A percentile compares a stretch with the other conserved stretches of the same genome.
phyloP scores from a whole-genome alignment of 2,329 filamentous ascomycete genomes.

The Chaetothyriales sp. region DNA sequence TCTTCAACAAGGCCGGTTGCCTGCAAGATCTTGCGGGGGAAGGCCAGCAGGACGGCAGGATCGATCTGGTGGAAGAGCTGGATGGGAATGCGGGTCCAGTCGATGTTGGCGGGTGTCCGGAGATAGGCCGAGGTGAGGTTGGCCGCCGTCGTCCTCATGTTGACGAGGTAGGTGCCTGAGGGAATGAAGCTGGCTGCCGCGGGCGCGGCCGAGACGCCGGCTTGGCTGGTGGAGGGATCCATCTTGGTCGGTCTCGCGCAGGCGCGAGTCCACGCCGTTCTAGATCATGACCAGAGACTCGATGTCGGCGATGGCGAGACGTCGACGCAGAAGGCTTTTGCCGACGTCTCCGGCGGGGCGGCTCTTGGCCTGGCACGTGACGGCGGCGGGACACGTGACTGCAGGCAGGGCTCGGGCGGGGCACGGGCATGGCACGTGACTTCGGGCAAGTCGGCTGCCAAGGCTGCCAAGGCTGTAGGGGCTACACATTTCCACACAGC shows the following conservation, averaged over 20 bases:
- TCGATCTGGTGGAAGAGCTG: conserved; percentile 26
- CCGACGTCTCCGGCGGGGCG: too few relatives aligned
- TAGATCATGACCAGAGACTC: background rate
- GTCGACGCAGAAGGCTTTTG: too few relatives aligned
- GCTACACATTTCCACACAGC: too few relatives aligned
- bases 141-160: conserved; percentile 3
- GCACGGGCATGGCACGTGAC: too few relatives aligned
- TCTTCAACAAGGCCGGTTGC: conserved; percentile 16
- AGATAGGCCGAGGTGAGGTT: conserved; percentile 16
- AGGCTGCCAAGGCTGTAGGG: too few relatives aligned
- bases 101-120: conserved; percentile 20
- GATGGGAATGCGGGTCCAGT: conserved; percentile 25
- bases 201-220: background rate
- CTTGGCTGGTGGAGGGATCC: background rate
- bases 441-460: too few relatives aligned
- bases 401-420: too few relatives aligned
- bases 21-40: conserved; percentile 22
- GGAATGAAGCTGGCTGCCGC: background rate
- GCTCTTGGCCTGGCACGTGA: too few relatives aligned
- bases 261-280: background rate
- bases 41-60: conserved; percentile 23
- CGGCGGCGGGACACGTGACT: too few relatives aligned
- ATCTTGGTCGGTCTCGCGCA: background rate
- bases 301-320: background rate
- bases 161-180: background rate